Evolutionary conservation across 2,329 filamentous ascomycete species (phyloP).

Genomic region (Bipolaris victoriae): DNA sequence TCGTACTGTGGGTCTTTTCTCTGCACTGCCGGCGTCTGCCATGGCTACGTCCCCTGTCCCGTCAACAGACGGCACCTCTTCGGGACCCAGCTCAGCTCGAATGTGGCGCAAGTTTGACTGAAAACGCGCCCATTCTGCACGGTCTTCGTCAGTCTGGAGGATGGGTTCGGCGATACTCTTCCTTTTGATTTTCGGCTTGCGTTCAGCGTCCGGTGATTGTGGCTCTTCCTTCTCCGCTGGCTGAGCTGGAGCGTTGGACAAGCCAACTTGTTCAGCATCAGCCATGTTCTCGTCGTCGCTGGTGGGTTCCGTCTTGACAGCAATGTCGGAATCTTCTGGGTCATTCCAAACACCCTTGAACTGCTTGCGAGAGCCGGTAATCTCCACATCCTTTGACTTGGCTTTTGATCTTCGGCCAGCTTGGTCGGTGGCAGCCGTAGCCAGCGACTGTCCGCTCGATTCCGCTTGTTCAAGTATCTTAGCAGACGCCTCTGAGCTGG

Average conservation of each 20-base stretch:
- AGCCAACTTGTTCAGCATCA: conserved; percentile 35
- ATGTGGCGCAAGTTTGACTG: conserved; percentile 56
- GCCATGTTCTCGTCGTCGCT: conserved; percentile 54
- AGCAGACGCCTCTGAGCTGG: conserved; percentile 54
- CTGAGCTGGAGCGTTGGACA: conserved; percentile 15
- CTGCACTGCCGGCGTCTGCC: conserved; percentile 30
- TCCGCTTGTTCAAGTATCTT: conserved; percentile 48
- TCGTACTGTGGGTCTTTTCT: conserved; percentile 42
- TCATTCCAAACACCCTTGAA: conserved; percentile 56
- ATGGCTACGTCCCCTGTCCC: conserved; percentile 52
- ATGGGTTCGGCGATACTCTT: conserved; percentile 46
- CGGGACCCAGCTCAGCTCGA: conserved; percentile 54
- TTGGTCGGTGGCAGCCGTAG: conserved; percentile 25
- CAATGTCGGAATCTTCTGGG: conserved; percentile 46
- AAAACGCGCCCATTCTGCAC: conserved; percentile 57
- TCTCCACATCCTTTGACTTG: conserved; percentile 53
- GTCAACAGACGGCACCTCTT: conserved; percentile 41
- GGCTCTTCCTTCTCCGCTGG: conserved; percentile 34
- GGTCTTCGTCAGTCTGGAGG: conserved; percentile 61
- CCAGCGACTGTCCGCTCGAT: conserved; percentile 33
- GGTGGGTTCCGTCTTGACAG: conserved; percentile 61
- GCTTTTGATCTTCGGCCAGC: conserved; percentile 45
- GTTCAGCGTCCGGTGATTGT: conserved; percentile 43
- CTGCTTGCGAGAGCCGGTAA: conserved; percentile 50
- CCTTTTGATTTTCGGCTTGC: conserved; percentile 31